Evolutionary conservation across 129 eudicot species (phyloP), one percentile per base, ranked within the genome.

Genomic region (Smallanthus sonchifolius): DNA sequence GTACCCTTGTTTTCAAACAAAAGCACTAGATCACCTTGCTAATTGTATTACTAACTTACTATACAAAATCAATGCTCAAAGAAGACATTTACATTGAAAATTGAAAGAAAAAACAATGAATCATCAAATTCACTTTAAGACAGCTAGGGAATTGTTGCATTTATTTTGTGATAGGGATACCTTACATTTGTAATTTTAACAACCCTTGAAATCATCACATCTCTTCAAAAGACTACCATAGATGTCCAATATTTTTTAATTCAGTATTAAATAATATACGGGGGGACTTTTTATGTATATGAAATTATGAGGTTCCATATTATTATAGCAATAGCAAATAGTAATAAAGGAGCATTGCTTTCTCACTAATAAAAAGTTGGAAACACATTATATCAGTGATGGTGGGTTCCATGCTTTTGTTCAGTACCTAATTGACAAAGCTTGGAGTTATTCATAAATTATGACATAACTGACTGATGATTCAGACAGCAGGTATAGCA

Each of bases 21-120:
- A 30, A 56, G 20, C 56, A 76, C 60, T 75, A 65, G 34, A 49
- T 54, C 54, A 39, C 24, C 57, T 77, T 42, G 68, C 68, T 72
- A 40, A 52, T 59, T 43, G 19, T 48, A 48, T 7, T 43, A 43
- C 17, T 60, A 60, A 14, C 2, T 60, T 32, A 32, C 44, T 43
- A 37, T 57, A 57, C 32, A 73, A 72, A 57, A 24, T 57, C 28
- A 15, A 48, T 15, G 17, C 24, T 61, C 5, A 61, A 61, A 61
- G 24, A 61, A 20, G 2, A 37, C 24, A 64, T 6, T 36, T 14
- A 30, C 47, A 64, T 64, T 37, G 13, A 64, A 64, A 64, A 47
- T 37, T 63, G 14, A 5, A 61, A 61, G 13, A 63, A 63, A 56
- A 19, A 24, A 24, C 1, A 24, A n/a, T 14, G 32, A 15, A 14